These are phyloP conservation scores for Apiospora sp. DNA, from an alignment of 2,329 filamentous ascomycete genomes.

Conservation along the genomic window DNA sequence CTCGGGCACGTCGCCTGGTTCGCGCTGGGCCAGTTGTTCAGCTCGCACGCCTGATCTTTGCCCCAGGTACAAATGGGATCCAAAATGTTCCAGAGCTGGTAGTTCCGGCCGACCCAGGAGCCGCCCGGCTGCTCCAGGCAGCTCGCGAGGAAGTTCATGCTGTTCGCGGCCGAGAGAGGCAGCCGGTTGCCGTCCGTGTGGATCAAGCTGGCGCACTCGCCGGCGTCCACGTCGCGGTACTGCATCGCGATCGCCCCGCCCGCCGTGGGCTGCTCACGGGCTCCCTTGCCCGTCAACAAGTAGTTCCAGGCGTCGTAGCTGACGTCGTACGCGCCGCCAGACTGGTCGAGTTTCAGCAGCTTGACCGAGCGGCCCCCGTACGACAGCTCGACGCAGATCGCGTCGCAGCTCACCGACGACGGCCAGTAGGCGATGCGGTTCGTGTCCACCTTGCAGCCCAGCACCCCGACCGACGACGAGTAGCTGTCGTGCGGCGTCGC, in stretches of 20 bases:
- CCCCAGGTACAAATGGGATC: conserved; percentile 59
- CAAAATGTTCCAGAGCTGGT: conserved; percentile 61
- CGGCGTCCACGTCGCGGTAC: conserved; percentile 56
- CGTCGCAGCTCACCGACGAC: conserved; percentile 58
- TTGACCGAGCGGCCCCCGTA: conserved; percentile 58
- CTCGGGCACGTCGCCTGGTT: conserved; percentile 62
- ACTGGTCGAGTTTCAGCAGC: conserved; percentile 67
- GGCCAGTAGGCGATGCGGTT: conserved; percentile 64
- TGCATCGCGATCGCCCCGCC: conserved; percentile 61
- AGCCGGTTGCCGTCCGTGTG: conserved; percentile 57
- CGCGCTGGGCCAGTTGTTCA: conserved; percentile 52
- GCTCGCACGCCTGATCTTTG: conserved; percentile 58
- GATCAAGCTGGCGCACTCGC: conserved; percentile 59
- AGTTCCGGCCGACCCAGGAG: conserved; percentile 62
- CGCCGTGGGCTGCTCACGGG: conserved; percentile 51
- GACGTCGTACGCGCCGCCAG: conserved; percentile 54
- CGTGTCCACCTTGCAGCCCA: conserved; percentile 68
- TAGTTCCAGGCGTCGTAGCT: conserved; percentile 66
- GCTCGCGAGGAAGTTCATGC: conserved; percentile 60
- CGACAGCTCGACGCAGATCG: conserved; percentile 63
- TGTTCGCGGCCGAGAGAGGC: conserved; percentile 63
- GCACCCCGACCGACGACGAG: conserved; percentile 64
- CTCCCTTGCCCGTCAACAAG: conserved; percentile 59
- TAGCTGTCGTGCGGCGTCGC: conserved; percentile 64
- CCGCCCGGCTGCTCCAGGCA: conserved; percentile 52